phyloP scores from a whole-genome alignment of 805 yeast genomes.

The Blastobotrys mokoenaii region DNA sequence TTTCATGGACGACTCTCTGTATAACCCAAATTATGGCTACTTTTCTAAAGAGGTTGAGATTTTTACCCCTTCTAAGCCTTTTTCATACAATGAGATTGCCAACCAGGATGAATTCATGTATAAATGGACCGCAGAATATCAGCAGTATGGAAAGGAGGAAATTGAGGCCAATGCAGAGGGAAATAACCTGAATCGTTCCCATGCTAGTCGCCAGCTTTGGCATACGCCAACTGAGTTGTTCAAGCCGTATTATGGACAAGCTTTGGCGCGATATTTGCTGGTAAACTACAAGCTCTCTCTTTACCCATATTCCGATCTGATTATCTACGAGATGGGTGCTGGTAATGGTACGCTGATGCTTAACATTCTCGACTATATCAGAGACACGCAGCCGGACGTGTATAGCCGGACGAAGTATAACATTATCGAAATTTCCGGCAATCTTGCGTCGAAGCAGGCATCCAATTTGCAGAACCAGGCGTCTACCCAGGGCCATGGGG shows the following conservation, averaged over 20 bases:
- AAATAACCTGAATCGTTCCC: slow-evolving; percentile 5
- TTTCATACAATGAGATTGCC: slow-evolving; percentile 47
- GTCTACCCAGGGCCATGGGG: slow-evolving; percentile 38
- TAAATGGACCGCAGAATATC: slow-evolving; percentile 50
- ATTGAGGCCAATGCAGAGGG: slow-evolving; percentile 8
- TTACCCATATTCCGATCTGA: slow-evolving; percentile 62
- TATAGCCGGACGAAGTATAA: slow-evolving; percentile 59
- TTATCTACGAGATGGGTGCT: slow-evolving; percentile 82
- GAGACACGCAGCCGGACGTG: slow-evolving; percentile 60
- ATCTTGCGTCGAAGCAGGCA: slow-evolving; percentile 50
- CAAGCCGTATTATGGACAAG: slow-evolving; percentile 76
- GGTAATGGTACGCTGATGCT: slow-evolving; percentile 84
- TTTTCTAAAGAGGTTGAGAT: slow-evolving; percentile 72
- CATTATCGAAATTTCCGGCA: slow-evolving; percentile 62
- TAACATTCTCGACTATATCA: slow-evolving; percentile 59
- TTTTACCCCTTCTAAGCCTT: slow-evolving; percentile 58
- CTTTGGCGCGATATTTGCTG: slow-evolving; percentile 70
- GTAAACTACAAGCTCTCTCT: slow-evolving; percentile 60
- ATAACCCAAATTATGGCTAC: slow-evolving; percentile 77
- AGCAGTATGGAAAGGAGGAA: slow-evolving; percentile 36
- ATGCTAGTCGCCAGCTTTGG: slow-evolving; percentile 59
- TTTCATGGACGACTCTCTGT: slow-evolving; percentile 77
- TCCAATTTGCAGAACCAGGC: slow-evolving; percentile 28
- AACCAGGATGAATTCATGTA: slow-evolving; percentile 65
- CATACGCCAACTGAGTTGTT: slow-evolving; percentile 86